A percentile compares a stretch with the other conserved stretches of the same genome.
phyloP scores from a whole-genome alignment of 495 filamentous ascomycete species.

The Lophiotrema nucula region DNA sequence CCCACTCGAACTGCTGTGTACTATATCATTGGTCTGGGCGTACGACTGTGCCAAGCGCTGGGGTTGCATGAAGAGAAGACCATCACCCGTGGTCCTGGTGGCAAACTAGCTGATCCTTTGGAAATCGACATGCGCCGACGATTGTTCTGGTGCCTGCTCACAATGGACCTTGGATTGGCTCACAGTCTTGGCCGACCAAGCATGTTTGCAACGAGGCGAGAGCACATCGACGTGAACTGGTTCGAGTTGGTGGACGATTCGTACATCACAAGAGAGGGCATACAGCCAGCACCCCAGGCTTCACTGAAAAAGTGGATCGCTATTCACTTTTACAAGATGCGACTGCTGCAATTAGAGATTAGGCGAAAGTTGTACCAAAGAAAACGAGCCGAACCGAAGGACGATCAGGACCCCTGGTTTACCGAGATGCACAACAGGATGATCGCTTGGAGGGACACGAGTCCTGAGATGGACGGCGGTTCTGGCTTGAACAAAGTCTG shows the following conservation, averaged over 20 bases:
- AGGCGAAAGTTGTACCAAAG: constrained; percentile 78
- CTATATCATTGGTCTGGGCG: constrained; percentile 83
- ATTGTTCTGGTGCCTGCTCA: constrained; percentile 78
- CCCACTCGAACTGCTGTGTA: constrained; percentile 87
- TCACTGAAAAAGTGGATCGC: constrained; percentile 78
- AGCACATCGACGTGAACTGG: constrained; percentile 78
- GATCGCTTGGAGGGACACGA: constrained; percentile 65
- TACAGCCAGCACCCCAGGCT: constrained; percentile 61
- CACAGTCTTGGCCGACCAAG: constrained; percentile 82
- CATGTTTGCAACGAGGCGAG: constrained; percentile 72
- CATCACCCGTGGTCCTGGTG: constrained; percentile 48
- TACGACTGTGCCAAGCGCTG: constrained; percentile 80
- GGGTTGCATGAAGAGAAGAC: constrained; percentile 83
- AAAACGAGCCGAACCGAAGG: constrained; percentile 66
- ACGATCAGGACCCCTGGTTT: constrained; percentile 85
- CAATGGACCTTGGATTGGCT: constrained; percentile 83
- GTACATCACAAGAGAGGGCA: constrained; percentile 75
- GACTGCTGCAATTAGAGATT: constrained; percentile 81
- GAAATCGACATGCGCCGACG: constrained; percentile 86
- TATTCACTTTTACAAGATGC: constrained; percentile 92
- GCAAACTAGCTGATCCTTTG: constrained; percentile 53
- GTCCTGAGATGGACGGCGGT: constrained; percentile 61
- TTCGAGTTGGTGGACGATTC: constrained; percentile 76
- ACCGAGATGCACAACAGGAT: constrained; percentile 72
- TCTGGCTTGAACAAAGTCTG: constrained; percentile 65